Base-by-base conservation (phyloP, 176 grass and related monocot genomes). In the Oryza meyeriana region DNA sequence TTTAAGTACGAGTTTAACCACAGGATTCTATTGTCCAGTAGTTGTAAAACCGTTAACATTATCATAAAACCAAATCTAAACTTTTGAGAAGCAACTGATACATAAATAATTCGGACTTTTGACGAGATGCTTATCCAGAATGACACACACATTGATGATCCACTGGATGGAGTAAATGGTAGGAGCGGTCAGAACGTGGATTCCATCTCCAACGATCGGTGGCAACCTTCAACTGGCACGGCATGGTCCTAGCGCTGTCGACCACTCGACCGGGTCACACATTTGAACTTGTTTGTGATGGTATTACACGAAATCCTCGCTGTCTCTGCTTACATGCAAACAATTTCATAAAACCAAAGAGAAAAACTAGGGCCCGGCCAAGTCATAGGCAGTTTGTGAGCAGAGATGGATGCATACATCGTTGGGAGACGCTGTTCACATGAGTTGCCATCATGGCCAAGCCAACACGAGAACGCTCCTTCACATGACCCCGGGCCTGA, bases 401-500 rank as follows among this genome's bases (percentile, higher is more conserved):
- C 47, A 35, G 38, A 10, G 55, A 59, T 11, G 45, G 45, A 48
- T 48, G 45, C 45, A 33, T 47, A 7, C 50, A 69, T 81, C 11
- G 72, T 66, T 41, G 14, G 25, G 58, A 76, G 64, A 77, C 77
- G 83, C 42, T 41, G 61, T 59, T 71, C 88, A 77, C 78, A 72
- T 85, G 88, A 85, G 72, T 67, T 85, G n/a, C 72, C 88, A 85
- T 85, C 88, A 82, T 72, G 22, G 68, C 61, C 41, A 50, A 59
- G 68, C 69, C 41, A 69, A 44, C 64, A 40, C 69, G 29, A 12
- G 72, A 22, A 41, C 32, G 64, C 71, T 42, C 72, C 74, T 64
- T 77, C 82, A 89, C 83, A 85, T 85, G 77, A 76, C 57, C 31
- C 40, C 26, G 12, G 25, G 39, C 66, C 35, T 10, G 42, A 76